Conservation (phyloP, 176 grass and related monocot genomes). For the Avena eriantha region DNA sequence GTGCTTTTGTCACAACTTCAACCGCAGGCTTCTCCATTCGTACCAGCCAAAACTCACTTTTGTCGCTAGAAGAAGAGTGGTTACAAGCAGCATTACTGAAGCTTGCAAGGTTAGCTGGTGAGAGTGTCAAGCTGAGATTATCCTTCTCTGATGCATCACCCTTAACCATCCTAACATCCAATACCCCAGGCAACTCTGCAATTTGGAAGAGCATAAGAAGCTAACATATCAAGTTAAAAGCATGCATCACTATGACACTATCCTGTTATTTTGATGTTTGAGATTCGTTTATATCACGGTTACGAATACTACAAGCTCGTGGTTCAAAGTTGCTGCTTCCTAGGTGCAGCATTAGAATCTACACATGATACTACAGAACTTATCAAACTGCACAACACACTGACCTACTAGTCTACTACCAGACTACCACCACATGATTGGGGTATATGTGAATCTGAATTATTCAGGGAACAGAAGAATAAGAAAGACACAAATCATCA, state of each 20-base stretch:
- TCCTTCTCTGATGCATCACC: constrained; percentile 49
- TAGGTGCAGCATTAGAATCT: neutral
- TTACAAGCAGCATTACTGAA: constrained; percentile 36
- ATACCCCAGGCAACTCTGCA: constrained; percentile 65
- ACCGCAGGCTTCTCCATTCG: constrained; percentile 75
- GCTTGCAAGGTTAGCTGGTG: constrained; percentile 34
- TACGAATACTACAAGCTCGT: neutral
- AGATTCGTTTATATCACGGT: neutral
- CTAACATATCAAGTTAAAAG: constrained; percentile 19
- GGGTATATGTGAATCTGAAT: neutral
- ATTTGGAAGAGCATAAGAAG: constrained; percentile 22
- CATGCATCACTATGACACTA: neutral
- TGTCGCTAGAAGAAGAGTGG: constrained; percentile 46
- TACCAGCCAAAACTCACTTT: constrained; percentile 82
- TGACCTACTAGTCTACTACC: neutral
- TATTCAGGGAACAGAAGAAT: neutral
- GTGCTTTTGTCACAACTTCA: constrained; percentile 86
- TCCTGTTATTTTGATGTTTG: neutral
- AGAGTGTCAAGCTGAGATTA: constrained; percentile 15
- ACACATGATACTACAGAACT: neutral
- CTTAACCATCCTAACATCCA: constrained; percentile 61
- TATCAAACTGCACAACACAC: neutral
- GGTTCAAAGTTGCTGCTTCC: constrained; percentile 28
- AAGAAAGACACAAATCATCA: neutral
- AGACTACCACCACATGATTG: neutral